phyloP scores from a whole-genome alignment of 75 land plant genomes.

The Azolla pinnata region DNA sequence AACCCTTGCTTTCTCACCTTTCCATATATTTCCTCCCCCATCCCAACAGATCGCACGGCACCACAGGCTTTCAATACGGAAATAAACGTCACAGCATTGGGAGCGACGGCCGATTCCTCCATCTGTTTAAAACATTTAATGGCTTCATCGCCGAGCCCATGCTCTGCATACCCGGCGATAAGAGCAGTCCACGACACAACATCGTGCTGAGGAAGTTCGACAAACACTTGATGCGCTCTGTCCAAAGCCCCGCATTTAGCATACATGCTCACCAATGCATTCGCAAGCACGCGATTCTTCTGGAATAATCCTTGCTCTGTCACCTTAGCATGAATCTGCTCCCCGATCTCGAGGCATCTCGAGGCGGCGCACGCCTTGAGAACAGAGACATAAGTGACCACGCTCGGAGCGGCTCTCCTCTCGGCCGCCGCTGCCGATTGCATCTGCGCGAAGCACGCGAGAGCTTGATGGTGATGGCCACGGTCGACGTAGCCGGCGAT shows the following conservation, averaged over 20 bases:
- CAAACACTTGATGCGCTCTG: constrained; percentile 26
- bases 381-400: too few relatives aligned
- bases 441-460: too few relatives aligned
- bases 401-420: too few relatives aligned
- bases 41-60: constrained; percentile 5
- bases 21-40: constrained; percentile 23
- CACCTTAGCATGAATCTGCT: too few relatives aligned
- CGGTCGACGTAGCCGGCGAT: too few relatives aligned
- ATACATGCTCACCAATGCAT: constrained; percentile 35
- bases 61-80: constrained; percentile 19
- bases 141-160: constrained; percentile 13
- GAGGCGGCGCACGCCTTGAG: too few relatives aligned
- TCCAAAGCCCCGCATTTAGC: constrained; percentile 27
- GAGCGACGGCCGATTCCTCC: constrained; percentile 12
- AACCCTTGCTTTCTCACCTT: constrained; percentile 20
- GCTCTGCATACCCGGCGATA: constrained; percentile 25
- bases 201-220: constrained; percentile 23
- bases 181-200: constrained; percentile 39
- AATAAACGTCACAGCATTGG: constrained; percentile 20
- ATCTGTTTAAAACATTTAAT: constrained; percentile 10
- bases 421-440: too few relatives aligned
- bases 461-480: too few relatives aligned
- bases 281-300: constrained; percentile 11
- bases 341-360: too few relatives aligned
- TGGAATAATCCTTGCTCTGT: background rate